These are phyloP conservation scores for Ploettnerulaceae sp. DNA, from an alignment of 2,329 filamentous ascomycete species.

Conservation along the genomic window DNA sequence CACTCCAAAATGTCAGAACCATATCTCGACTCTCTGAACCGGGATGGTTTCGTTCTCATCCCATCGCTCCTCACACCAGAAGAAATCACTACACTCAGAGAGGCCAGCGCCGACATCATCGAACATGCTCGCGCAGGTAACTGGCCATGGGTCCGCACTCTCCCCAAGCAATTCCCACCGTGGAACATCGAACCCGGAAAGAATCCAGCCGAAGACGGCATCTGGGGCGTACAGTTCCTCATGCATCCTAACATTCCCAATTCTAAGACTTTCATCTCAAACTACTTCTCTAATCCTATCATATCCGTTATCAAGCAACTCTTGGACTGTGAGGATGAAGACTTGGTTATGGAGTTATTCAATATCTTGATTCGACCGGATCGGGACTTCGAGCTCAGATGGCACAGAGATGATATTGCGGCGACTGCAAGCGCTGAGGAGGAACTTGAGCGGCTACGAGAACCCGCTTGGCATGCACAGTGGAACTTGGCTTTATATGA, in stretches of 20 bases:
- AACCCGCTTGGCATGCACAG: constrained; percentile 70
- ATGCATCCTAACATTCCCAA: constrained; percentile 67
- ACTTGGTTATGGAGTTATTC: constrained; percentile 80
- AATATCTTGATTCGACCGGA: constrained; percentile 78
- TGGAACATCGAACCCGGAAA: constrained; percentile 51
- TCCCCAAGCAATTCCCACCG: constrained; percentile 87
- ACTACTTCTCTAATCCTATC: constrained; percentile 68
- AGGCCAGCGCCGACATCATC: constrained; percentile 53
- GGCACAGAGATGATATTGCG: constrained; percentile 82
- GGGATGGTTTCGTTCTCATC: constrained; percentile 72
- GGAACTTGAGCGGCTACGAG: constrained; percentile 56
- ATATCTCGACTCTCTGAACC: constrained; percentile 45
- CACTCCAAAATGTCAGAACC: constrained; percentile 17
- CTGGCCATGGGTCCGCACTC: constrained; percentile 79
- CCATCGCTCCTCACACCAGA: constrained; percentile 54
- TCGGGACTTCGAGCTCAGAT: constrained; percentile 66
- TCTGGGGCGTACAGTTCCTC: constrained; percentile 87
- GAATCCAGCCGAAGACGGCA: constrained; percentile 52
- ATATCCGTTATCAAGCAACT: constrained; percentile 61
- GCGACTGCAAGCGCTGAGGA: constrained; percentile 60
- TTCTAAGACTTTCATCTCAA: constrained; percentile 54
- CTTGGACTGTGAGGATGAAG: constrained; percentile 50
- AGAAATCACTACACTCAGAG: constrained; percentile 55
- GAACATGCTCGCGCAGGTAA: constrained; percentile 59
- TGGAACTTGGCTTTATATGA: constrained; percentile 81